Evolutionary conservation across 2,329 filamentous ascomycete genomes (phyloP), one percentile per base, ranked within the genome.

Genomic region (Pleoardoris graminearum): DNA sequence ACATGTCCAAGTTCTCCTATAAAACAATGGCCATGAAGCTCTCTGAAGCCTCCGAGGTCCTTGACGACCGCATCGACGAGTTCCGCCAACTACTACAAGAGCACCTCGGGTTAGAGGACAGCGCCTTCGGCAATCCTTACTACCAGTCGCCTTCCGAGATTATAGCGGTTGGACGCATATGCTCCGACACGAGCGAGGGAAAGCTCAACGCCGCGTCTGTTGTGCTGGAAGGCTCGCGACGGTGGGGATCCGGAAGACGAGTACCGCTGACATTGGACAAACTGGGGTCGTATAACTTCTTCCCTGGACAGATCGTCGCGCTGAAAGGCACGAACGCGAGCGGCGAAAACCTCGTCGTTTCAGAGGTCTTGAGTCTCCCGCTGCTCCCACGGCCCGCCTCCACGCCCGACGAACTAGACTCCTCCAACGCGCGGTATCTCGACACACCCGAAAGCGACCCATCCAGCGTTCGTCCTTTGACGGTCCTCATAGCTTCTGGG

Each of bases 11-110:
- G 71, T 87, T 97, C 61, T 85, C 80, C 1, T 99, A 97, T 75
- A 94, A 92, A 69, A 90, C 91, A 1, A 87, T 97, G 80, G 88
- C 90, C 2, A 96, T 97, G 91, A 96, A 96, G 67, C 80, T 94
- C 6, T 92, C 90, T 4, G 92, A 97, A 70, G 86, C 91, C 0
- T 96, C 93, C 4, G 92, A 96, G 72, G 90, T 96, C 38, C 82
- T 97, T 7, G 94, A 99, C 74, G 93, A 97, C 74, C 83, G 91
- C 63, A 97, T 99, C 77, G 91, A 97, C 64, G 91, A 92, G 57
- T 96, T 97, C 66, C 81, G 85, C 53, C 77, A 79, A n/a, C 73
- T 91, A 1, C 80, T 96, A 4, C 86, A 90, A 74, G 83, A 87
- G 50, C 80, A 91, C 59, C 84, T 96, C 72, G 79, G 83, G 12